These are phyloP conservation scores for Boehmeria nivea DNA, from an alignment of 306 rosid species.

Conservation along the genomic window DNA sequence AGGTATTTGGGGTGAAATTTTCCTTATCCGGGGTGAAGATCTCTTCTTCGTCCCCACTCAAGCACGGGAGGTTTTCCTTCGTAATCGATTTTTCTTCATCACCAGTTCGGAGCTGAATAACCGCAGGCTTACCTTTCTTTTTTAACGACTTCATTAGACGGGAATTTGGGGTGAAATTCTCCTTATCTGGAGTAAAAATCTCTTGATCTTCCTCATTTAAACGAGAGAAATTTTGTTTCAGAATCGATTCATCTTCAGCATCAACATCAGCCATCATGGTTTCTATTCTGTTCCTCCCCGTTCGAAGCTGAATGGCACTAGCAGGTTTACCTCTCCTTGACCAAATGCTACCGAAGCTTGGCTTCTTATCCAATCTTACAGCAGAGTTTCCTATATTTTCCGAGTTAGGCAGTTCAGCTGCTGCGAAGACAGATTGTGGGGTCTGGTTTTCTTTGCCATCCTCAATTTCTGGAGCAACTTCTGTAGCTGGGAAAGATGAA, in stretches of 20 bases:
- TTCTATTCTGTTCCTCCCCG: slow-evolving; percentile 34
- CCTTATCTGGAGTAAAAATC: slow-evolving; percentile 53
- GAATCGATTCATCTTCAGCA: slow-evolving; percentile 20
- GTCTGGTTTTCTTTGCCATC: slow-evolving; percentile 27
- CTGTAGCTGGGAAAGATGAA: slow-evolving; percentile 23
- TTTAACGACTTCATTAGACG: slow-evolving; percentile 36
- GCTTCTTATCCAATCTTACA: slow-evolving; percentile 21
- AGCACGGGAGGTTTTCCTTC: slow-evolving; percentile 29
- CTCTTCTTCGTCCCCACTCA: slow-evolving; percentile 41
- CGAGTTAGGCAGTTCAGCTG: slow-evolving; percentile 27
- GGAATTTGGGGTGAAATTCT: slow-evolving; percentile 53
- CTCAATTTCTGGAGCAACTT: slow-evolving; percentile 19
- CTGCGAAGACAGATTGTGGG: slow-evolving; percentile 22
- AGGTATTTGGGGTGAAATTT: slow-evolving; percentile 53
- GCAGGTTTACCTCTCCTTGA: slow-evolving; percentile 61
- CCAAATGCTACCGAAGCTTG: slow-evolving; percentile 41
- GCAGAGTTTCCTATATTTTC: slow-evolving; percentile 18
- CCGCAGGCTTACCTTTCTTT: slow-evolving; percentile 35
- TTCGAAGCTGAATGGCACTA: slow-evolving; percentile 46
- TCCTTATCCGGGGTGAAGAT: slow-evolving; percentile 58
- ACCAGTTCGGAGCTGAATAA: slow-evolving; percentile 36
- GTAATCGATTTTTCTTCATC: slow-evolving; percentile 14
- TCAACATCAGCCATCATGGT: slow-evolving; percentile 14
- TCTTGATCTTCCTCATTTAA: slow-evolving; percentile 41
- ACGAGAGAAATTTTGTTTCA: slow-evolving; percentile 29